Evolutionary conservation across 2,329 filamentous ascomycete genomes (phyloP), one percentile per base, ranked within the genome.

Genomic region (Fusarium avenaceum): DNA sequence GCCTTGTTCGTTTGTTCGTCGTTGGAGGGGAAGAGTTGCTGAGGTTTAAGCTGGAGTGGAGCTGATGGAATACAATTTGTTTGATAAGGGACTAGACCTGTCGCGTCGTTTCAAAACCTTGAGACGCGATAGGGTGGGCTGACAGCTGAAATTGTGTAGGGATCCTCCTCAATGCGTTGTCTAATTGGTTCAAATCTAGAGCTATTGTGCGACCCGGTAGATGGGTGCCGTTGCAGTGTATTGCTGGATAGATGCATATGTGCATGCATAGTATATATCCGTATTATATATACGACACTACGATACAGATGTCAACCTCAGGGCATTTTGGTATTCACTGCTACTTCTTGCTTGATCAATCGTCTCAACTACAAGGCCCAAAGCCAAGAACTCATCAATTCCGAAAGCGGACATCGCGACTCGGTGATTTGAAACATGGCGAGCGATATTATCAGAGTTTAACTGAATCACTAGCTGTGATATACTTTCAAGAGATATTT

Each of bases 21-120:
- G 51, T 48, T 19, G 57, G 49, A 54, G 28, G 42, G 48, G 28
- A 10, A 30, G 35, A 56, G 50, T 50, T 20, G 44, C 40, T 24
- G 59, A 62, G 54, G 54, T 30, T 52, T 40, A 42, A 48, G 49
- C 24, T 48, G 57, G 15, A 33, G 56, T 19, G 39, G 46, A 52
- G 33, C 58, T 47, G 56, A 26, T 10, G 38, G 38, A 32, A 13
- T 49, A 46, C 33, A 17, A 32, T 49, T 54, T 54, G 42, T 54
- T 55, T 53, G 53, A 62, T 55, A 55, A 62, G 59, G 64, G 42
- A 47, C 49, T 39, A 33, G 39, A 45, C 35, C 54, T 58, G 65
- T 70, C 69, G 69, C 69, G 69, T 70, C 47, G 54, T 62, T 66
- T 64, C 46, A 35, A 51, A 65, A 58, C 43, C 28, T 40, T 52